Base-by-base conservation (phyloP, 2,329 filamentous ascomycete species). In the Colletotrichum incanum region DNA sequence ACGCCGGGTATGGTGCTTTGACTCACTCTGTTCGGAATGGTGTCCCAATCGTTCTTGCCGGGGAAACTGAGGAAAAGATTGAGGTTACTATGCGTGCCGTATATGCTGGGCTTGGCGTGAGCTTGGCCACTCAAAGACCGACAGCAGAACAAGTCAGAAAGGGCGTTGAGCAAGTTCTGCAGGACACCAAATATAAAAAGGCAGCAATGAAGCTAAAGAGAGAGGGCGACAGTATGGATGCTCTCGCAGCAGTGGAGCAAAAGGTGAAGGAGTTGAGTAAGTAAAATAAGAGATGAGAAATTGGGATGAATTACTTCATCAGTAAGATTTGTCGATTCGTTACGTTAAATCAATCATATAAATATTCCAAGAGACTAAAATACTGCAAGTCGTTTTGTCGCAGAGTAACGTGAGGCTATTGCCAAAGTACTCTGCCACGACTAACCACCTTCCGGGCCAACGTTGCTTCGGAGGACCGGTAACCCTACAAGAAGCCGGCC, bases 1-100 rank as follows among this genome's bases (percentile, higher is more conserved):
- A 88, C 64, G 86, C 81, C 7, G 86, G 86, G 2, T 88, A 86
- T 67, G 85, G 86, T 7, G 85, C 84, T 1, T 80, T 87, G 61
- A 80, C 82, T 18, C 85, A 87, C 69, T 82, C 81, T 7, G 77
- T 87, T 2, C 79, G 81, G 28, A 82, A 85, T 63, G 85, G 85
- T 1, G 83, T 87, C 31, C 86, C 86, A 2, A 81, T 87, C 74
- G 82, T 88, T 2, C 76, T 87, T 26, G 82, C 84, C 0, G 86
- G 86, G 1, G 76, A 78, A 26, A 80, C 77, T 47, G 81, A 82
- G 52, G 84, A 85, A 61, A 86, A 86, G 76, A 76, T 79, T 1
- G 83, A 86, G 72, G 82, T 84, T 20, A 80, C 80, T 3, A 77
- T 80, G 55, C 79, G 86, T 1, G 82, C 81, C 3, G 83, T 84